These are phyloP conservation scores for Rhizophagus sp. DNA, from an alignment of 192 early-diverging fungal species.

Conservation along the genomic window DNA sequence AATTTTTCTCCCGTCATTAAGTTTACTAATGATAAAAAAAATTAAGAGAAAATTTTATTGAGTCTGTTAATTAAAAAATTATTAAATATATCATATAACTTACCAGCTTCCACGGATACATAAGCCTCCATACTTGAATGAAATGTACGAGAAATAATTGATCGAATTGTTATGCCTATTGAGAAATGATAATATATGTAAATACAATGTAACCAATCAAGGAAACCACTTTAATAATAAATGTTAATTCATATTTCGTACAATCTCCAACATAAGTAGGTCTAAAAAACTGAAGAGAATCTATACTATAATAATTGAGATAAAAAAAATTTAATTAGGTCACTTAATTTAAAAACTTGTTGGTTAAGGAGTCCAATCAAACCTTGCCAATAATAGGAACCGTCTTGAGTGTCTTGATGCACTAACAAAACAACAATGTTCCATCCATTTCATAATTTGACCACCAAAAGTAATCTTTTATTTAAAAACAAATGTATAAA, in stretches of 20 bases:
- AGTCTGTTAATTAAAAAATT: neutral
- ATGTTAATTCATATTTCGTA: neutral
- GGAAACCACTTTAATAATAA: neutral
- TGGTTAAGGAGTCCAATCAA: neutral
- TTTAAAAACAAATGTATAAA: neutral
- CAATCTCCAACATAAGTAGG: conserved; percentile 53
- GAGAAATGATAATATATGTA: neutral
- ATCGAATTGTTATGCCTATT: conserved; percentile 53
- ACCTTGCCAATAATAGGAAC: conserved; percentile 62
- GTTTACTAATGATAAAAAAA: conserved; percentile 41
- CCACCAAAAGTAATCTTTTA: conserved; percentile 67
- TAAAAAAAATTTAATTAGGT: neutral
- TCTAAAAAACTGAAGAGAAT: conserved; percentile 56
- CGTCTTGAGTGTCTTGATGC: conserved; percentile 56
- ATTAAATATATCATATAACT: neutral
- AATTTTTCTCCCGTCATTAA: conserved; percentile 52
- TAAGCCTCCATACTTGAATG: conserved; percentile 59
- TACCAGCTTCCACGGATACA: conserved; percentile 55
- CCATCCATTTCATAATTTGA: conserved; percentile 76
- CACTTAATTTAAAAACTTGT: neutral
- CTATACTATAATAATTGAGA: conserved; percentile 44
- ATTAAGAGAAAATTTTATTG: too few relatives aligned
- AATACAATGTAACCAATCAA: neutral
- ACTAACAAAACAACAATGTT: conserved; percentile 59
- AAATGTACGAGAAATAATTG: conserved; percentile 54